Conservation (phyloP, 2,329 filamentous ascomycete species). For the Stromatinia cepivora region DNA sequence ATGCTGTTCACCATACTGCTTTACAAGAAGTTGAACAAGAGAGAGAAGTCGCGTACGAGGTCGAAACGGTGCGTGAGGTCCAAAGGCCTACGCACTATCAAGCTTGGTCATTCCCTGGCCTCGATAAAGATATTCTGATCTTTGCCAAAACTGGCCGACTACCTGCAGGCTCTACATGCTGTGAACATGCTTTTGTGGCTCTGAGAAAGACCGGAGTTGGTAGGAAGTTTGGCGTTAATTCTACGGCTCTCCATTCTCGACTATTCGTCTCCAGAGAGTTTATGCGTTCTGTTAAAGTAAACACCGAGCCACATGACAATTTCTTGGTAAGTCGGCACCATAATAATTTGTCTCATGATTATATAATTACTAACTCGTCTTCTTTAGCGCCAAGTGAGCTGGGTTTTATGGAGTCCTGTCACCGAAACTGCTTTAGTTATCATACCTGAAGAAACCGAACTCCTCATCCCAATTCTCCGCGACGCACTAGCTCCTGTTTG, state of each 20-base stretch:
- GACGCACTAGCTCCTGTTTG: slow-evolving; percentile 30
- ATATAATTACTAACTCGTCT: slow-evolving; percentile 17
- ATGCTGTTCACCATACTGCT: slow-evolving; percentile 49
- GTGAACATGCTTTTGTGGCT: slow-evolving; percentile 46
- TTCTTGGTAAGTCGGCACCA: slow-evolving; percentile 40
- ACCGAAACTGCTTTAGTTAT: slow-evolving; percentile 55
- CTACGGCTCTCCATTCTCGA: slow-evolving; percentile 31
- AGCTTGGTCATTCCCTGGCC: slow-evolving; percentile 46
- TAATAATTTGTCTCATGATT: too few species aligned
- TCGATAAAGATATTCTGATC: slow-evolving; percentile 49
- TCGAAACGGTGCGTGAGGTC: slow-evolving; percentile 49
- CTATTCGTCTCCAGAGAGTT: slow-evolving; percentile 52
- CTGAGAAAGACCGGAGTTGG: slow-evolving; percentile 46
- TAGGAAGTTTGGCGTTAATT: slow-evolving; percentile 39
- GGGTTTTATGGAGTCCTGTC: slow-evolving; percentile 57
- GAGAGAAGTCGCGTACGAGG: slow-evolving; percentile 48
- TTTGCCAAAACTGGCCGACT: slow-evolving; percentile 51
- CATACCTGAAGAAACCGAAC: slow-evolving; percentile 63
- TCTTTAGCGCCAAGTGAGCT: slow-evolving; percentile 54
- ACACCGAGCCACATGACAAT: slow-evolving; percentile 44
- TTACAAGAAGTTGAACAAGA: slow-evolving; percentile 57
- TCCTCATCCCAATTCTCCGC: slow-evolving; percentile 50
- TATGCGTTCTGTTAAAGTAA: slow-evolving; percentile 46
- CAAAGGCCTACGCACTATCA: slow-evolving; percentile 45
- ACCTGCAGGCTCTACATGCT: slow-evolving; percentile 42